These are phyloP conservation scores for Fusarium compactum DNA, from an alignment of 2,329 filamentous ascomycete genomes.

Conservation along the genomic window DNA sequence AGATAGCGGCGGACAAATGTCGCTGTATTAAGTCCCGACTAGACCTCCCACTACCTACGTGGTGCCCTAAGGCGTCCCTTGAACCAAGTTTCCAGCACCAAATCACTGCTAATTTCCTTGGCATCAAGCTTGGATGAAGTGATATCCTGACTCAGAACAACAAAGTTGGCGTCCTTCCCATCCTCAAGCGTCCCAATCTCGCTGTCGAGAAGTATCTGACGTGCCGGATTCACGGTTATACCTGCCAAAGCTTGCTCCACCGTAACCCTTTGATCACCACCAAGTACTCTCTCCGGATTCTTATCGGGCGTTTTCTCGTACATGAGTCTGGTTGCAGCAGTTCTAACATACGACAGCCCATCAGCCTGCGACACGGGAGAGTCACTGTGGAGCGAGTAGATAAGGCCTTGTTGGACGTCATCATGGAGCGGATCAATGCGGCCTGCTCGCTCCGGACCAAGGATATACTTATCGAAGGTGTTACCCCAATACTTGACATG, in stretches of 20 bases:
- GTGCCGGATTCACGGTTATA: neutral
- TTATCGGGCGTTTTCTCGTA: neutral
- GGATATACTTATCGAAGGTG: neutral
- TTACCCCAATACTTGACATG: neutral
- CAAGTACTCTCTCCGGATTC: neutral
- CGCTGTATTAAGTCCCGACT: rapidly evolving
- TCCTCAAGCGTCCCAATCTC: neutral
- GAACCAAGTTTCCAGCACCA: neutral
- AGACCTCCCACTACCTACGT: neutral
- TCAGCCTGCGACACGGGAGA: neutral
- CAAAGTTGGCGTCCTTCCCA: neutral
- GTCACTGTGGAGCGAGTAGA: neutral
- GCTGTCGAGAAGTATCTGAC: neutral
- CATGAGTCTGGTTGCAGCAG: neutral
- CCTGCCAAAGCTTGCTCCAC: neutral
- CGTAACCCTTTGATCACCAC: neutral
- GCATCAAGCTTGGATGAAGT: neutral
- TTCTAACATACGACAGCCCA: neutral
- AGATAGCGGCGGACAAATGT: neutral
- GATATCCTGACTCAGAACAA: neutral
- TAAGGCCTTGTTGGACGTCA: neutral
- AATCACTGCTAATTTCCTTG: neutral
- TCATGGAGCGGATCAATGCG: neutral
- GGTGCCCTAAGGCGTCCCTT: neutral
- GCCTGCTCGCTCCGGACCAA: neutral